These are phyloP conservation scores for Comarum palustre DNA, from an alignment of 306 rosid species.

Conservation along the genomic window DNA sequence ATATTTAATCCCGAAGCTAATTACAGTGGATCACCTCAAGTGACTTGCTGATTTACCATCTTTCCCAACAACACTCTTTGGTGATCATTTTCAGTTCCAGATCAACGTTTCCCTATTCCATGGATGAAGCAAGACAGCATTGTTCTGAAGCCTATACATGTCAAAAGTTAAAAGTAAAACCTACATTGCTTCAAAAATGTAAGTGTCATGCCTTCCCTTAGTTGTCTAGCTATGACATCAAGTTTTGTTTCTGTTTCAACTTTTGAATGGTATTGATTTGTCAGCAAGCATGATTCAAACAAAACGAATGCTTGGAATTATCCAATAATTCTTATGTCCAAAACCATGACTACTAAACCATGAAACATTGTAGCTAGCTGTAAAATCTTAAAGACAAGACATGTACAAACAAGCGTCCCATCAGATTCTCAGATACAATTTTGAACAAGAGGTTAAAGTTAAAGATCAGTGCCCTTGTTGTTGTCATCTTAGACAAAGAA, in stretches of 20 bases:
- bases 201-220: neutral
- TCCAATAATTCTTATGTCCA: neutral
- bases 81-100: neutral
- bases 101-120: neutral
- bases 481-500: constrained; percentile 7
- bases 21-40: neutral
- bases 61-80: neutral
- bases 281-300: neutral
- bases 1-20: neutral
- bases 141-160: neutral
- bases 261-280: neutral
- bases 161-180: neutral
- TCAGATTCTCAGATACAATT: neutral
- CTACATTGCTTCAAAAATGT: neutral
- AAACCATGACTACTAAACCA: neutral
- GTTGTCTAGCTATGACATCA: neutral
- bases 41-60: neutral
- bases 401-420: neutral
- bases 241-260: neutral
- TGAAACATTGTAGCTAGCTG: neutral
- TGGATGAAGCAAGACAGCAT: neutral
- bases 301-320: neutral
- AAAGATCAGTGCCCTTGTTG: neutral
- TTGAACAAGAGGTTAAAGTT: neutral
- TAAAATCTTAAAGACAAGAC: neutral